Base-by-base conservation (phyloP, 192 early-diverging fungal species). In the Lunasporangiospora selenospora region DNA sequence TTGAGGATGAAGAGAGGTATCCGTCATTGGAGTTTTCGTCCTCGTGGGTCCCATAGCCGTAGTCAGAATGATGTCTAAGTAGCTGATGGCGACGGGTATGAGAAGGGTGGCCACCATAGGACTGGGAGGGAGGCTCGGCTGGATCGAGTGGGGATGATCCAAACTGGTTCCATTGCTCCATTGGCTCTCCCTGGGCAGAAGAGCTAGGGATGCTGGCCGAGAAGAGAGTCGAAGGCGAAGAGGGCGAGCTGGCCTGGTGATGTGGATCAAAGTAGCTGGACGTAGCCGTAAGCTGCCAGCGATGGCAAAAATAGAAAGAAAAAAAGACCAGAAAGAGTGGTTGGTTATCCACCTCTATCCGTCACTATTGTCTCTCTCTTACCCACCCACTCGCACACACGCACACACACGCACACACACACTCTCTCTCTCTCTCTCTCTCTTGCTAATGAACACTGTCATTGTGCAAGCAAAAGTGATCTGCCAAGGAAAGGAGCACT, bases 91-190 rank as follows among this genome's bases (percentile, higher is more conserved):
- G 27, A 33, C 37, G 61, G 12, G 61, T 7, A 39, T 63, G 61
- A n/a, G 51, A 27, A 11, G 36, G 40, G 37, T 8, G 48, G 12
- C 44, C 46, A 36, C 8, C 26, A 26, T 34, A 24, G 44, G 6
- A 9, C 49, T 0, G 34, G 29, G 18, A 49, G 12, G n/a, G 18
- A 18, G 13, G 47, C n/a, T n/a, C 31, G 45, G 50, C 40, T 8
- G 49, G 33, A 9, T 67, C 58, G 23, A 46, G 27, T 24, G 60
- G 40, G 0, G 65, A 44, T 23, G 48, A 36, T 1, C 48, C 60
- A 31, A 73, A 32, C 7, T 73, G 42, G 42, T 46, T 63, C 69
- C 69, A 73, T 24, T 73, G 69, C 26, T 63, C 53, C 41, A 58
- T 47, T 5, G 47, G 60, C 40, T 63, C 69, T 31, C 50, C 49